Evolutionary conservation across 2,329 filamentous ascomycete species (phyloP).

Genomic region (Ophiostoma fasciatum): DNA sequence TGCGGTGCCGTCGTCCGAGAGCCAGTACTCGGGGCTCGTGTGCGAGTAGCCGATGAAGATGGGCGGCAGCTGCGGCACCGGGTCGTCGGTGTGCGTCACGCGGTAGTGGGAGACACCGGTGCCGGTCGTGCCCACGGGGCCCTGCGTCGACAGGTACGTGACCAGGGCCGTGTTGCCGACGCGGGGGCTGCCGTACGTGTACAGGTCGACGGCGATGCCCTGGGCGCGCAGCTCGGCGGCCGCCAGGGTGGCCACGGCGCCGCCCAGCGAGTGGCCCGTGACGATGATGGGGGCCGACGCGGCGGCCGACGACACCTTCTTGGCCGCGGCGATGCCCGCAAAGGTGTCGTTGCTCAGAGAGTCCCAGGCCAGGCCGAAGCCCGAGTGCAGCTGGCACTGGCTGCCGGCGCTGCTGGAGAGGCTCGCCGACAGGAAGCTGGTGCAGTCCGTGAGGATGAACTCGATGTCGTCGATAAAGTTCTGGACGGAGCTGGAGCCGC

Average conservation of each 20-base stretch:
- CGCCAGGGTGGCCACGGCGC: conserved; percentile 45
- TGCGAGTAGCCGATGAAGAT: conserved; percentile 47
- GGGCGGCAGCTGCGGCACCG: conserved; percentile 52
- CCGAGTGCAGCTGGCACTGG: conserved; percentile 37
- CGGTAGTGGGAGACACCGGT: conserved; percentile 36
- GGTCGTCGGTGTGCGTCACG: conserved; percentile 52
- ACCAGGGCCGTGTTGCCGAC: conserved; percentile 43
- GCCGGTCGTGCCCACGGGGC: conserved; percentile 6
- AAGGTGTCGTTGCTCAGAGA: conserved; percentile 32
- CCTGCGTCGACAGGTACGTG: conserved; percentile 36
- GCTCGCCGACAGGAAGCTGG: conserved; percentile 10
- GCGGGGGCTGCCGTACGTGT: conserved; percentile 53
- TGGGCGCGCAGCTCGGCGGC: conserved; percentile 37
- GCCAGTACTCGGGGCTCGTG: conserved; percentile 56
- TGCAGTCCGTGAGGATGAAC: conserved; percentile 23
- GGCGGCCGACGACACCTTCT: conserved; percentile 10
- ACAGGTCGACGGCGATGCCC: conserved; percentile 38
- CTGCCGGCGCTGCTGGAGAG: conserved; percentile 17
- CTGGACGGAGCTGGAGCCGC: conserved; percentile 40
- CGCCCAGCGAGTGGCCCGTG: conserved; percentile 58
- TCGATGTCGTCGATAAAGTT: conserved; percentile 46
- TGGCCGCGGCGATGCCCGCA: conserved; percentile 28
- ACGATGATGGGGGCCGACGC: conserved; percentile 28
- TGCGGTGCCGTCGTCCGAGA: conserved; percentile 23
- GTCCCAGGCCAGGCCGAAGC: conserved; percentile 44